phyloP scores from a whole-genome alignment of 371 early-diverging fungal species.

The Apophysomyces trapeziformis region DNA sequence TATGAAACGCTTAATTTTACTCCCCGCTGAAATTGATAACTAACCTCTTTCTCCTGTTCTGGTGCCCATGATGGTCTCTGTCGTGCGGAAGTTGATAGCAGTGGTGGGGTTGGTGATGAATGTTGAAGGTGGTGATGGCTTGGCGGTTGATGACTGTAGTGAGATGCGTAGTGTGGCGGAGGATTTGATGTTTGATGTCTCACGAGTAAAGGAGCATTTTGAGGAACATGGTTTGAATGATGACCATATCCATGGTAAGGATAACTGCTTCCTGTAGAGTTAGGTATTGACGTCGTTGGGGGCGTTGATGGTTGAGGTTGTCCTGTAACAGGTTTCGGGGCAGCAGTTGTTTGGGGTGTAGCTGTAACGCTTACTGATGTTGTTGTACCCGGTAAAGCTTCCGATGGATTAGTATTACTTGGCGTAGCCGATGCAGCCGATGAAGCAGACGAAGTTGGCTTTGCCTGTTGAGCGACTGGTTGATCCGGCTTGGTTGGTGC shows the following conservation, averaged over 20 bases:
- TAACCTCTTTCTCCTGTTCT: conserved; percentile 54
- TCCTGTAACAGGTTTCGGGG: conserved; percentile 6
- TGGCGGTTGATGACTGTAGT: conserved; percentile 16
- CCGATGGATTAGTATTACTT: background rate
- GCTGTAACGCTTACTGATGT: conserved; percentile 10
- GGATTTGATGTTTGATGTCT: conserved; percentile 18
- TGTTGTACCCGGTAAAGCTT: conserved; percentile 5
- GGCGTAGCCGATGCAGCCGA: conserved; percentile 16
- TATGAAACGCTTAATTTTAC: conserved; percentile 10
- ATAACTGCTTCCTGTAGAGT: conserved; percentile 6
- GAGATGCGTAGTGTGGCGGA: conserved; percentile 17
- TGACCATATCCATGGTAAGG: conserved; percentile 8
- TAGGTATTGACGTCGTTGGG: conserved; percentile 23
- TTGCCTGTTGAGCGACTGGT: background rate
- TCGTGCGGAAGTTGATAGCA: conserved; percentile 24
- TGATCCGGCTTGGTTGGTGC: background rate
- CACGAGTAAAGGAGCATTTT: conserved; percentile 8
- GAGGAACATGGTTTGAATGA: conserved; percentile 14
- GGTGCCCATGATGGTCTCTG: conserved; percentile 44
- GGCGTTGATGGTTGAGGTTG: conserved; percentile 24
- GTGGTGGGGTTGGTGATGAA: conserved; percentile 2
- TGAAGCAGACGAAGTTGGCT: background rate
- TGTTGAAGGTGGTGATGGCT: conserved; percentile 14
- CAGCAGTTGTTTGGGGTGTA: background rate
- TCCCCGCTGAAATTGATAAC: background rate